Evolutionary conservation across 768 basidiomycete species (phyloP), one percentile per base, ranked within the genome.

Genomic region (Leccinum arenicola): DNA sequence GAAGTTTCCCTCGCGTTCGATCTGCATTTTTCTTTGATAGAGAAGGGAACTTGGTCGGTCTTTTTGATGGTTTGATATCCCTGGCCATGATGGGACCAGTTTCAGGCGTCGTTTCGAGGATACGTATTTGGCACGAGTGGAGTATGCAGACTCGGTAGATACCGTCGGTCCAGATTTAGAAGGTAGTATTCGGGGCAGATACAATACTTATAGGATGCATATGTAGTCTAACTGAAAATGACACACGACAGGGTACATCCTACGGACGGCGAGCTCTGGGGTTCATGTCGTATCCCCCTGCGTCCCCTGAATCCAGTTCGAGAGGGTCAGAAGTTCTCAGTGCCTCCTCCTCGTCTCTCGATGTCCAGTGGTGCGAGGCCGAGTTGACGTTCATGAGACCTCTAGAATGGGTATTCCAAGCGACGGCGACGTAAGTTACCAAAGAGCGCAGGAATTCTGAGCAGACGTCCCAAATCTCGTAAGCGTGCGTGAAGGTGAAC

Each of bases 1-100:
- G 60, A 23, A 68, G 59, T 53, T 83, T 85, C 54, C 72, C 74
- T 29, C 78, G 76, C 19, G 78, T 77, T 49, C 83, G 80, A 72
- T 80, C 84, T 53, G 77, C 77, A 60, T 81, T 83, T 52, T 68
- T 75, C 53, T 75, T 76, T 29, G 49, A 27, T 3, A 45, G 57
- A 1, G 35, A 15, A 6, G 23, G 58, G 38, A 23, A 9, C 21
- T 63, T 63, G 25, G 54, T 56, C 3, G 5, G 38, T 33, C 64
- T 40, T 59, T 58, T 68, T 48, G 67, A 61, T 56, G 27, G 23
- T 52, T 49, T 65, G 45, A 57, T 50, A 38, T 57, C 54, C 53
- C 55, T 68, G 55, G 57, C 43, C 70, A 68, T 73, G 40, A 25
- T 50, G 35, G 3, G 9, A 48, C 40, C 17, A 29, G 50, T 19